Percentiles rank a stretch among this genome's conserved stretches.
These are phyloP conservation scores for Borovskyia barvae DNA, from an alignment of 208 protist species.

Conservation along the genomic window DNA sequence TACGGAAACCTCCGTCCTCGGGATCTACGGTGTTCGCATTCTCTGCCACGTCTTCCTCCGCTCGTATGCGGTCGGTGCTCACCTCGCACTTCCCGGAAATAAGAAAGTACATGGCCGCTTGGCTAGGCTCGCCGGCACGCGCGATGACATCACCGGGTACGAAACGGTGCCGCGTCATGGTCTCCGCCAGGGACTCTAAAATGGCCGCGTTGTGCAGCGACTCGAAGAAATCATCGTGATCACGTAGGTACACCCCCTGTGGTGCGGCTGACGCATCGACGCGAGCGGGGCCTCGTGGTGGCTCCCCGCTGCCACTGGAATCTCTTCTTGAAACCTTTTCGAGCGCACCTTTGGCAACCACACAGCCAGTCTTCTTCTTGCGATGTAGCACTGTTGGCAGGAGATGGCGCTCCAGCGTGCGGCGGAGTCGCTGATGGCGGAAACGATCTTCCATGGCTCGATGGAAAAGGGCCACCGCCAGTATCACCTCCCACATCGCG, in stretches of 20 bases:
- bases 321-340: background rate
- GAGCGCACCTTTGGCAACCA: conserved; percentile 24
- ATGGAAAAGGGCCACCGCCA: conserved; percentile 40
- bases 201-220: conserved; percentile 50
- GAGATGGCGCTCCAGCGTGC: conserved; percentile 53
- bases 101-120: conserved; percentile 73
- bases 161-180: conserved; percentile 57
- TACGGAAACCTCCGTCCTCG: background rate
- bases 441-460: conserved; percentile 39
- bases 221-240: conserved; percentile 58
- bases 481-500: conserved; percentile 72
- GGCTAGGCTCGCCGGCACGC: conserved; percentile 40
- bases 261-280: conserved; percentile 5
- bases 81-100: conserved; percentile 78
- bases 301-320: background rate
- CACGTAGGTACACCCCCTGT: conserved; percentile 55
- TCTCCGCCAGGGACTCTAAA: conserved; percentile 60
- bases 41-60: background rate
- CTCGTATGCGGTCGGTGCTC: conserved; percentile 19
- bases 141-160: conserved; percentile 60
- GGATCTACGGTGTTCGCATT: background rate
- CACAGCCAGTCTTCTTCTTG: conserved; percentile 37
- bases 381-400: conserved; percentile 63
- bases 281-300: background rate
- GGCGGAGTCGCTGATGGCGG: conserved; percentile 49